Percentiles rank a stretch among this genome's conserved stretches.
These are phyloP conservation scores for Aspergillus glaucus DNA, from an alignment of 2,329 filamentous ascomycete species.

Conservation along the genomic window DNA sequence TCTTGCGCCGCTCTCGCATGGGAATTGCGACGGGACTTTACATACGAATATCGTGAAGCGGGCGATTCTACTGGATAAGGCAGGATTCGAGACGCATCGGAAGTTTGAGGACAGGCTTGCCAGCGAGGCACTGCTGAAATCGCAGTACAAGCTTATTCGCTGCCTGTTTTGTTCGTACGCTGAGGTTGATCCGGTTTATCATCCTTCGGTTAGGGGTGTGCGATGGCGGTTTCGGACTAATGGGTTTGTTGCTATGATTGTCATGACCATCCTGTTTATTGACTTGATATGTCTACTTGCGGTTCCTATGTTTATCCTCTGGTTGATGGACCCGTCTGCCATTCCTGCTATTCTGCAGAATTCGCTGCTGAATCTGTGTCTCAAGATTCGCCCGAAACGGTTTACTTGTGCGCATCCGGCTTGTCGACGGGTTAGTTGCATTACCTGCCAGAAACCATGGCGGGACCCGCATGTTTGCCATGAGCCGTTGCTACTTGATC, in stretches of 20 bases:
- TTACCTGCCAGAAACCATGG: constrained; percentile 77
- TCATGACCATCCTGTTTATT: constrained; percentile 37
- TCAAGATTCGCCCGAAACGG: constrained; percentile 64
- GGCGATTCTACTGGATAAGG: constrained; percentile 63
- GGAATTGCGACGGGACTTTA: constrained; percentile 67
- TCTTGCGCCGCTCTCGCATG: constrained; percentile 64
- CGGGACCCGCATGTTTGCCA: constrained; percentile 84
- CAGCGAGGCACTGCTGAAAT: constrained; percentile 67
- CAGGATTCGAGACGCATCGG: constrained; percentile 63
- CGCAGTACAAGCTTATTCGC: constrained; percentile 66
- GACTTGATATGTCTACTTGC: constrained; percentile 40
- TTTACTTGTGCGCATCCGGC: constrained; percentile 68
- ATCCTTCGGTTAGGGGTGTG: constrained; percentile 48
- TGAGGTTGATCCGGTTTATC: constrained; percentile 73
- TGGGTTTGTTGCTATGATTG: constrained; percentile 47
- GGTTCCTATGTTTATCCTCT: constrained; percentile 51
- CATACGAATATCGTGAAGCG: constrained; percentile 62
- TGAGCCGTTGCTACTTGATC: constrained; percentile 71
- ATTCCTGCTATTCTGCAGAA: constrained; percentile 47
- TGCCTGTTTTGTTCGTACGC: constrained; percentile 92
- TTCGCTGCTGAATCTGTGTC: constrained; percentile 61
- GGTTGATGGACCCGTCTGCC: constrained; percentile 50
- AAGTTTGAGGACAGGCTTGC: constrained; percentile 75
- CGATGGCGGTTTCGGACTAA: constrained; percentile 53
- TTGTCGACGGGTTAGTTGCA: constrained; percentile 68